Conservation (phyloP, 257 asterid species). For the Ilex asprella region DNA sequence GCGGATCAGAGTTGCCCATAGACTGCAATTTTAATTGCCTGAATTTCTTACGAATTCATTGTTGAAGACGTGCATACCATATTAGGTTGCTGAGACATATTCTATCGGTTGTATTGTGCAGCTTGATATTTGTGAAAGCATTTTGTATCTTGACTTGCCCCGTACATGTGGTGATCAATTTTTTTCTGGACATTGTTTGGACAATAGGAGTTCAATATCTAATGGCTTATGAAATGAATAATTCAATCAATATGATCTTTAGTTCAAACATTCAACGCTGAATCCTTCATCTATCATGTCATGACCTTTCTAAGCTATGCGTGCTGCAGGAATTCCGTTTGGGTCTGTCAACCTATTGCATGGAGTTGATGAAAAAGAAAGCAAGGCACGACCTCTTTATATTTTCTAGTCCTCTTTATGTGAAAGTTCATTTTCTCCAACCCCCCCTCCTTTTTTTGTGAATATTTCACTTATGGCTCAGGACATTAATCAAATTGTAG, state of each 20-base stretch:
- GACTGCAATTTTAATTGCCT: neutral
- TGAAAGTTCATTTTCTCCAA: slow-evolving; percentile 13
- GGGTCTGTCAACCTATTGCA: slow-evolving; percentile 93
- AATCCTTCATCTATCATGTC: neutral
- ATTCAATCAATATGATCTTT: neutral
- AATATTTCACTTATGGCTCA: neutral
- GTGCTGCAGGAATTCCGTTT: slow-evolving; percentile 88
- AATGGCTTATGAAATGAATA: neutral
- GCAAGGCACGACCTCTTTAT: slow-evolving; percentile 89
- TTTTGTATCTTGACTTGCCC: neutral
- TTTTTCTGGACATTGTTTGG: neutral
- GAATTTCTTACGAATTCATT: neutral
- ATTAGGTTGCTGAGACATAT: neutral
- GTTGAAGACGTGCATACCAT: neutral
- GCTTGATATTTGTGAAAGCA: neutral
- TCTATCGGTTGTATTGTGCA: neutral
- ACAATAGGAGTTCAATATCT: neutral
- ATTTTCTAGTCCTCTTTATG: slow-evolving; percentile 46
- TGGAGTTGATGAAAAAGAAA: slow-evolving; percentile 96
- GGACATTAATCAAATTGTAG: neutral
- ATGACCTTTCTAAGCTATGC: slow-evolving; percentile 12
- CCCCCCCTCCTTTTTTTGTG: slow-evolving; percentile 1
- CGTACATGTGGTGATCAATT: neutral
- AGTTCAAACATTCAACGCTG: neutral
- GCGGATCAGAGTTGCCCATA: too few relatives aligned